Evolutionary conservation across 1,139 yeast genomes (phyloP), one percentile per base, ranked within the genome.

Genomic region (Diutina scorzettiae): DNA sequence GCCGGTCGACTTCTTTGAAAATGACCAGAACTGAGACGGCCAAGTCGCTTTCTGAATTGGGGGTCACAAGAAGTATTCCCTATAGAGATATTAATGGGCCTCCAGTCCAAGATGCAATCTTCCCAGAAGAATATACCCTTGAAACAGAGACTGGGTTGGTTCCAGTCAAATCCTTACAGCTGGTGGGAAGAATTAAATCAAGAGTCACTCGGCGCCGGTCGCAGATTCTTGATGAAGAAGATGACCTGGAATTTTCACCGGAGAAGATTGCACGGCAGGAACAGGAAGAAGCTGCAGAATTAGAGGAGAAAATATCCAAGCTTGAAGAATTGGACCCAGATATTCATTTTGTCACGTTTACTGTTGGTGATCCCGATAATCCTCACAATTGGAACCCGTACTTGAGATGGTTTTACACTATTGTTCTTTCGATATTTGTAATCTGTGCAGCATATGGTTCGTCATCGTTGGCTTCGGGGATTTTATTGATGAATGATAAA

Each of bases 371-470:
- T 56, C 91, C 93, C 0, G 87, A 77, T 50, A 87, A 86, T 58
- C 96, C 96, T 20, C 79, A 81, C 53, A 86, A 86, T 58, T 87
- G 96, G 96, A 63, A 73, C 19, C 49, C 65, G 37, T 50, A 53
- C 48, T 45, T 60, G 30, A 78, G 78, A 55, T 81, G 95, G 89
- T 14, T 59, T 3, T 82, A 80, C 54, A 86, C 96, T 1, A 56
- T 81, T 24, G 50, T 78, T 7, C 65, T 82, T 18, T 76, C 95
- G 1, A 45, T 76, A 29, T 67, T 82, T 45, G 95, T 86, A 43
- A 80, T 86, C 45, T 74, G 85, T 50, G 95, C 89, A 18, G 95
- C 96, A 2, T 86, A 81, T 57, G 95, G 96, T 37, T 83, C 95
- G 4, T 81, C 95, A 1, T 81, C 87, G 58, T 79, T 85, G 51